Evolutionary conservation across 805 yeast genomes (phyloP).

Genomic region (Lachancea lanzarotensis): DNA sequence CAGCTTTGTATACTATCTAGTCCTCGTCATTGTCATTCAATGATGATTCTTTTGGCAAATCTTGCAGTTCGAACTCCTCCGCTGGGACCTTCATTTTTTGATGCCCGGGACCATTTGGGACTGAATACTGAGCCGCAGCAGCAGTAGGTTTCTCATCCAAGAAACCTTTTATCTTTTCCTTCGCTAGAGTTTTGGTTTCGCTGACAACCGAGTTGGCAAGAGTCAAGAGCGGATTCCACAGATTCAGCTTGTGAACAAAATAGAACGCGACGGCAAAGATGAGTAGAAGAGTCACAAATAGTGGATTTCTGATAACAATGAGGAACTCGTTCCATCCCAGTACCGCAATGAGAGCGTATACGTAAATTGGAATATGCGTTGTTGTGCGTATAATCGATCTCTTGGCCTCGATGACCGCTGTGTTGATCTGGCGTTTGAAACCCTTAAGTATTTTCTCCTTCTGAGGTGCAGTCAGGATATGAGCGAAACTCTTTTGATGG

Average conservation of each 20-base stretch:
- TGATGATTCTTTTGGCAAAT: constrained; percentile 9
- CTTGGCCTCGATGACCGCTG: constrained; percentile 79
- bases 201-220: constrained; percentile 53
- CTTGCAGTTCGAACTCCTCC: constrained; percentile 32
- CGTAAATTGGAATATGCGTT: constrained; percentile 77
- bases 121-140: background rate
- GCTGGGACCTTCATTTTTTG: background rate
- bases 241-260: constrained; percentile 59
- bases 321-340: constrained; percentile 95
- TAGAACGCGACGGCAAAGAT: constrained; percentile 55
- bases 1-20: background rate
- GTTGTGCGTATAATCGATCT: constrained; percentile 73
- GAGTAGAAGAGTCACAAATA: constrained; percentile 61
- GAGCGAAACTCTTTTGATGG: constrained; percentile 44
- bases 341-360: constrained; percentile 63
- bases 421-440: constrained; percentile 70
- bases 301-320: constrained; percentile 79
- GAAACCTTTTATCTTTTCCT: constrained; percentile 50
- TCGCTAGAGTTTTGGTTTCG: constrained; percentile 51
- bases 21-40: background rate
- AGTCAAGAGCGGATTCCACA: constrained; percentile 68
- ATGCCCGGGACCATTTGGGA: background rate
- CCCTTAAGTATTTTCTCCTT: constrained; percentile 49
- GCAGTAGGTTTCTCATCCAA: constrained; percentile 44
- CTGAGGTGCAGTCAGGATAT: constrained; percentile 50